phyloP scores from a whole-genome alignment of 2,329 filamentous ascomycete genomes.

The Diplodia scrobiculata region DNA sequence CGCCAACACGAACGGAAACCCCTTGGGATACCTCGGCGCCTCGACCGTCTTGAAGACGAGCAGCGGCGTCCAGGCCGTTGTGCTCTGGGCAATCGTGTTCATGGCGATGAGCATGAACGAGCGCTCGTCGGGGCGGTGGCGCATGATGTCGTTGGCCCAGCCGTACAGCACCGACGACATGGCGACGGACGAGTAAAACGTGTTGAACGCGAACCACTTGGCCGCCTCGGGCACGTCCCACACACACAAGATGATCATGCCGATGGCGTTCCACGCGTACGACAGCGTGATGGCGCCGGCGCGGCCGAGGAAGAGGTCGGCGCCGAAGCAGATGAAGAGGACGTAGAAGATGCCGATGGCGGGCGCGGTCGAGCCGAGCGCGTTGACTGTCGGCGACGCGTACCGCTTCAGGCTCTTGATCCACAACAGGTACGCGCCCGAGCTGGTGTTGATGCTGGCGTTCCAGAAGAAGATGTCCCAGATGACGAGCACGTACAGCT shows the following conservation, averaged over 20 bases:
- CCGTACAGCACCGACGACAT: slow-evolving; percentile 60
- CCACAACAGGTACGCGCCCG: slow-evolving; percentile 60
- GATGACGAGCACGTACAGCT: slow-evolving; percentile 56
- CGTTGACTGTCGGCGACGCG: slow-evolving; percentile 52
- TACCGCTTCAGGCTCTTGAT: slow-evolving; percentile 58
- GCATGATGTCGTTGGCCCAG: slow-evolving; percentile 58
- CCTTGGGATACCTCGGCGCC: slow-evolving; percentile 49
- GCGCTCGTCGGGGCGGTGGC: slow-evolving; percentile 52
- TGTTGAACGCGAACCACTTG: slow-evolving; percentile 58
- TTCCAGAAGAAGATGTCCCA: slow-evolving; percentile 63
- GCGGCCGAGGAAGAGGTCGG: slow-evolving; percentile 57
- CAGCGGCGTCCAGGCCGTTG: slow-evolving; percentile 60
- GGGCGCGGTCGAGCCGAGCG: slow-evolving; percentile 56
- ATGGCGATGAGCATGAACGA: slow-evolving; percentile 56
- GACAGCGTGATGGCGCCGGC: slow-evolving; percentile 59
- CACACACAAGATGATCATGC: slow-evolving; percentile 56
- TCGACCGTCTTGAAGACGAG: slow-evolving; percentile 55
- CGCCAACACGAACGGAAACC: slow-evolving; percentile 48
- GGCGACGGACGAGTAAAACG: slow-evolving; percentile 54
- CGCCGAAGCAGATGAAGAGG: slow-evolving; percentile 57
- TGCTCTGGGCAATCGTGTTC: slow-evolving; percentile 58
- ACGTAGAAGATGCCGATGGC: slow-evolving; percentile 61
- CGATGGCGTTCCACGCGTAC: slow-evolving; percentile 55
- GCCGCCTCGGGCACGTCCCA: slow-evolving; percentile 61
- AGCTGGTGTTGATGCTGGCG: slow-evolving; percentile 49